phyloP scores from a whole-genome alignment of 1,284 basidiomycete genomes.

The Rhodotorula sp. region DNA sequence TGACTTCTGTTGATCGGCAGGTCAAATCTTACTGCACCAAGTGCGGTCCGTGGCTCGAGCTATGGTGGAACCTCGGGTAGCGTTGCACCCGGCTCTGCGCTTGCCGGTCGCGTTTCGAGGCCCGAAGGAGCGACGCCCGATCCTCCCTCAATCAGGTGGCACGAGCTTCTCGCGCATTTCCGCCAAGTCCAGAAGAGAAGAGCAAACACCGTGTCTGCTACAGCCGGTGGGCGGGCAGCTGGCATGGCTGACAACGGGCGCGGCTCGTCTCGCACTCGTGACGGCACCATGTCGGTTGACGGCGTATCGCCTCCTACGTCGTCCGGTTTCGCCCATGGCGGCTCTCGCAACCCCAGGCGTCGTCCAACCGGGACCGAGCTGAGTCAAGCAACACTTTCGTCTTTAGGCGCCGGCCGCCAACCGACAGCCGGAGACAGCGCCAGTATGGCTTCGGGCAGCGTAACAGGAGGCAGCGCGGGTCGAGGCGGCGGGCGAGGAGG shows the following conservation, averaged over 20 bases:
- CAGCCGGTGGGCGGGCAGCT: background rate
- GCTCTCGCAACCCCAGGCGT: background rate
- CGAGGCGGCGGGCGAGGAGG: background rate
- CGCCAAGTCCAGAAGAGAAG: slow-evolving; percentile 39
- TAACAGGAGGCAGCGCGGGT: background rate
- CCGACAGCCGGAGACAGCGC: background rate
- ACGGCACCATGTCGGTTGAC: background rate
- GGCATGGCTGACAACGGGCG: background rate
- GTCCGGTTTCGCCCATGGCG: background rate
- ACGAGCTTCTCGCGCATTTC: slow-evolving; percentile 72
- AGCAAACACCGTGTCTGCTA: background rate
- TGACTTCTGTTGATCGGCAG: slow-evolving; percentile 13
- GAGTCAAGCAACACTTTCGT: background rate
- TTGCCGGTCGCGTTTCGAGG: slow-evolving; percentile 44
- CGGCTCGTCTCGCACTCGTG: background rate
- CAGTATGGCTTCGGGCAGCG: background rate
- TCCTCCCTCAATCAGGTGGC: slow-evolving; percentile 70
- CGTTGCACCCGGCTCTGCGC: background rate
- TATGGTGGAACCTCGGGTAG: background rate
- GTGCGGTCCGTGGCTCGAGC: slow-evolving; percentile 63
- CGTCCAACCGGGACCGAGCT: background rate
- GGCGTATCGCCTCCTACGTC: background rate
- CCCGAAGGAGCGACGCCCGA: slow-evolving; percentile 51
- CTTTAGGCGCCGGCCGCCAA: background rate
- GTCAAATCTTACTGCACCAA: slow-evolving; percentile 28